Base-by-base conservation (phyloP, 768 basidiomycete genomes). In the Termitomyces sp. region DNA sequence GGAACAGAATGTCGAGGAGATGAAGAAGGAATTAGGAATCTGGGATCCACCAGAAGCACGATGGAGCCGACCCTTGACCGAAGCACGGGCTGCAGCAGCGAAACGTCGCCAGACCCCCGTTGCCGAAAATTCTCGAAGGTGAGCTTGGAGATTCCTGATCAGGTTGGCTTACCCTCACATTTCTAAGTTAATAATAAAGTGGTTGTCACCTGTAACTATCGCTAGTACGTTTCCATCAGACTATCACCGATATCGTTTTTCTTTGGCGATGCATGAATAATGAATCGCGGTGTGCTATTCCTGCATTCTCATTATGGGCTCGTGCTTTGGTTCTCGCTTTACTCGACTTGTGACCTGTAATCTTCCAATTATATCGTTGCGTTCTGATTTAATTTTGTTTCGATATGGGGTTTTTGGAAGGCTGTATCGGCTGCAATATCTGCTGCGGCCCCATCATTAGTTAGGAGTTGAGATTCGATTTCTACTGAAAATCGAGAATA, bases 21-120 rank as follows among this genome's bases (percentile, higher is more conserved):
- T 99, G 73, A 87, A 92, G 73, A 78, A 73, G 60, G 93, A 97
- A 66, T 75, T 97, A 21, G 91, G 94, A 9, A 80, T 96, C 15
- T 86, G 83, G 82, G 86, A 91, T 62, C 87, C 93, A 12, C 93
- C 94, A 10, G 74, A 82, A 55, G 82, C 85, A 50, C 76, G 75
- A 60, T 91, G 89, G 82, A 79, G 85, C 57, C 82, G 79, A 62
- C 81, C 84, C 37, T 71, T 89, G 40, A 77, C 73, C 45, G 86
- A 89, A 67, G 83, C 84, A 19, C 82, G 81, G 64, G 74, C 73
- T 40, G 79, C 82, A 8, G 73, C 75, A 46, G 77, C 72, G 56
- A 67, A 65, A 58, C 66, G 68, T 19, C 66, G 59, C 49, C 49
- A 53, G 33, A 19, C 43, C 21, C 6, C 40, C 10, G 33, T 1